Evolutionary conservation across 108 stramenopile genomes (phyloP), one percentile per base, ranked within the genome.

Genomic region (Skeletonema grethae): DNA sequence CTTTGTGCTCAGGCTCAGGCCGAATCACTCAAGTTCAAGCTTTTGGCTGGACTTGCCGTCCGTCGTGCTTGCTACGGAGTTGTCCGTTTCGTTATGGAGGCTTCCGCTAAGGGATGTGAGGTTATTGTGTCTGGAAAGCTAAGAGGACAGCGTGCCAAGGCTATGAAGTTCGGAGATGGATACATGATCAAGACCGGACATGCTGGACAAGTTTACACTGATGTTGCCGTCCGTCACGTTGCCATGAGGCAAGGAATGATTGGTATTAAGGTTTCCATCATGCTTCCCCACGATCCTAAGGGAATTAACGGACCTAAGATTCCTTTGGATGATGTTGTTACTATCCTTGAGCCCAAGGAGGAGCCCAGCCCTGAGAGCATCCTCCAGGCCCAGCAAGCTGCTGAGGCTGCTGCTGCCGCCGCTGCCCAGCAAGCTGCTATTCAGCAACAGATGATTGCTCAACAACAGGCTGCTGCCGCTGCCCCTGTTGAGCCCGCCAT

Each of bases 131-230:
- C 98, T 61, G 99, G 99, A 68, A 99, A 99, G 92, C 97, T 99
- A 20, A 93, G 98, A 65, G 99, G 97, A 83, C 97, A 97, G 84
- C 97, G 99, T 91, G 99, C 99, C 83, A 99, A 99, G 96, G 95
- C 90, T 58, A 99, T 99, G 98, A 99, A 99, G 86, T 99, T 99
- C 86, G 93, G 94, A 39, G 97, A 99, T 71, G 99, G 99, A 15
- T 99, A 98, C 97, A 99, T 99, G 99, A 98, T 99, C 96, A 99
- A 99, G 95, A 95, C 97, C 39, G 99, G 99, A 66, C 97, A 98
- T 73, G 96, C 98, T 62, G 90, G 91, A 77, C 89, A 96, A 80
- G 97, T 96, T 34, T 99, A 99, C 96, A 97, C 98, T 61, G 97
- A 99, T 83, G 75, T 75, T 63, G 99, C 99, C 36, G 97, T 98